Conservation (phyloP, 1,139 yeast species). For the Lodderomyces beijingensis region DNA sequence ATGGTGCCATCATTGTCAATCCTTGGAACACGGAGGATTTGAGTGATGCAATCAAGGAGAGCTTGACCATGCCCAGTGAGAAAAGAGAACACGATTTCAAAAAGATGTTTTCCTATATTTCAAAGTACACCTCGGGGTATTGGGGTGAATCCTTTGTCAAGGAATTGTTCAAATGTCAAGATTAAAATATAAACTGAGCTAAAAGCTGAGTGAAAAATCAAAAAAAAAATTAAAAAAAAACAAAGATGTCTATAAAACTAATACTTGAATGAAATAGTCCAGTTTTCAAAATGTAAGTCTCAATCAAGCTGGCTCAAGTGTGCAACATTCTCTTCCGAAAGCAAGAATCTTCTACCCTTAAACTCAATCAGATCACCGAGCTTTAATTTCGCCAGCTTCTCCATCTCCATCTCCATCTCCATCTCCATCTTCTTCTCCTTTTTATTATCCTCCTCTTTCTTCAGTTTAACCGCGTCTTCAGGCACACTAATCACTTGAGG, state of each 20-base stretch:
- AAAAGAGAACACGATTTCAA: constrained; percentile 73
- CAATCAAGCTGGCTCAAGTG: constrained; percentile 8
- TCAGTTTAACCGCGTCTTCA: constrained; percentile 1
- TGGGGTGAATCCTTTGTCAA: constrained; percentile 98
- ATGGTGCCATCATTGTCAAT: constrained; percentile 89
- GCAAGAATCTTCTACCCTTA: too few species aligned
- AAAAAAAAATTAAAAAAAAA: too few species aligned
- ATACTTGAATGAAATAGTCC: too few species aligned
- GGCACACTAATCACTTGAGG: constrained; percentile 39
- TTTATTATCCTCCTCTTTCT: constrained; percentile 2
- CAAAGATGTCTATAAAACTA: too few species aligned
- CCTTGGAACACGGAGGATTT: constrained; percentile 99
- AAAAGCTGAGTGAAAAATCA: too few species aligned
- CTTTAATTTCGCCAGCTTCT: not conserved
- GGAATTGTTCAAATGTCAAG: constrained; percentile 55
- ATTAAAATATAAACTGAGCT: too few species aligned
- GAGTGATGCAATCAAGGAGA: constrained; percentile 80
- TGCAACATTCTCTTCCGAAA: constrained; percentile 10
- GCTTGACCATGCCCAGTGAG: constrained; percentile 80
- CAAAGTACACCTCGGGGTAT: constrained; percentile 88
- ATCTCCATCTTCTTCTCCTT: constrained; percentile 1
- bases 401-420: constrained; percentile 2
- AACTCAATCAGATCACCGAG: too few species aligned
- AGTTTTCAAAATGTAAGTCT: not conserved
- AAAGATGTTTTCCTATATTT: constrained; percentile 78